phyloP scores from a whole-genome alignment of 768 basidiomycete genomes.

The Tubosaeta sp. region DNA sequence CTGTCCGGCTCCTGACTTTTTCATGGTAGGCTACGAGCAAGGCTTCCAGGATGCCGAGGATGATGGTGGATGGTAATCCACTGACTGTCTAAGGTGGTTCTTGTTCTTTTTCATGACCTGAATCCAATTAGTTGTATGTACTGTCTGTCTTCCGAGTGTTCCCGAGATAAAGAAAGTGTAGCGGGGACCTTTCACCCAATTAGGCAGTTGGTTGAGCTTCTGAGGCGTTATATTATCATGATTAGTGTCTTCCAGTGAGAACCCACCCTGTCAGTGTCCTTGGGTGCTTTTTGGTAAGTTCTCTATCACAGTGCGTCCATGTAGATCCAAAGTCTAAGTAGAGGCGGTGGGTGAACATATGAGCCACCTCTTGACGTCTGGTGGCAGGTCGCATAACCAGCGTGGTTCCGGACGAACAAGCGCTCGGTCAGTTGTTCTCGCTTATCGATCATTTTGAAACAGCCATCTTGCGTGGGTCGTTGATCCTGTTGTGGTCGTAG shows the following conservation, averaged over 20 bases:
- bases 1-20: constrained; percentile 6
- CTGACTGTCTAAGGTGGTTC: background rate
- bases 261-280: background rate
- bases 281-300: background rate
- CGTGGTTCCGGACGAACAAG: background rate
- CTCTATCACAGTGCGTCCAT: background rate
- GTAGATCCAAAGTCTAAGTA: background rate
- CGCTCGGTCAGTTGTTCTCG: background rate
- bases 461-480: background rate
- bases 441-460: background rate
- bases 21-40: constrained; percentile 30
- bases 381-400: background rate
- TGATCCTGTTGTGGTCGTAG: background rate
- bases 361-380: too few species aligned
- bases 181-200: too few species aligned
- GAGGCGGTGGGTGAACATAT: too few species aligned
- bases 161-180: background rate
- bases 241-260: too few species aligned
- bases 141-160: background rate
- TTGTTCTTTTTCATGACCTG: constrained; percentile 3
- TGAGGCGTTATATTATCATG: too few species aligned
- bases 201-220: too few species aligned
- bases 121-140: constrained; percentile 9
- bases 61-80: constrained; percentile 10
- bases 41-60: constrained; percentile 30